Percentiles rank a stretch among this genome's conserved stretches.
phyloP scores from a whole-genome alignment of 805 yeast species.

The Yamadazyma akitaensis region DNA sequence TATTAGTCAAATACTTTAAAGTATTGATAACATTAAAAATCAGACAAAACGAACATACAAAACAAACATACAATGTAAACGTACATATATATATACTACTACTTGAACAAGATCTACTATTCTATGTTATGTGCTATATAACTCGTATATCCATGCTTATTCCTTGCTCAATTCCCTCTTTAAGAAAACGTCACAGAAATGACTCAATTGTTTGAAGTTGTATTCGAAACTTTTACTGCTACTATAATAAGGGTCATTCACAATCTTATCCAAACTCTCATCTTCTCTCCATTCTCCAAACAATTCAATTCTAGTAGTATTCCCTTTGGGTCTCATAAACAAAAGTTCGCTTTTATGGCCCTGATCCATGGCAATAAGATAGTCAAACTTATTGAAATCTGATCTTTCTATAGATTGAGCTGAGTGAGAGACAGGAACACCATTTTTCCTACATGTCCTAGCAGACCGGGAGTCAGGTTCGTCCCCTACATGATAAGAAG shows the following conservation, averaged over 20 bases:
- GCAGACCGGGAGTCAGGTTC: slow-evolving; percentile 74
- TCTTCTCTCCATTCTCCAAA: slow-evolving; percentile 82
- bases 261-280: slow-evolving; percentile 48
- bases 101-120: no score
- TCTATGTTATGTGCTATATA: no score
- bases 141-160: neutral
- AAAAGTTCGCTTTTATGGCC: slow-evolving; percentile 51
- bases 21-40: no score
- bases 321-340: slow-evolving; percentile 49
- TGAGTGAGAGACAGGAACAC: slow-evolving; percentile 68
- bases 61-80: no score
- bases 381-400: slow-evolving; percentile 61
- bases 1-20: no score
- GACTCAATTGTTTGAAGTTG: slow-evolving; percentile 70
- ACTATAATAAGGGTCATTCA: slow-evolving; percentile 93
- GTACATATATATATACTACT: no score
- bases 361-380: slow-evolving; percentile 69
- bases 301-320: slow-evolving; percentile 50
- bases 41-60: no score
- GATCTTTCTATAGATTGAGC: slow-evolving; percentile 63
- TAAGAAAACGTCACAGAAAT: slow-evolving; percentile 72
- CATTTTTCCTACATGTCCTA: slow-evolving; percentile 63
- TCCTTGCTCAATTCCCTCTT: slow-evolving; percentile 36
- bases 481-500: slow-evolving; percentile 81
- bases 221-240: slow-evolving; percentile 78